Evolutionary conservation across 148 eudicot genomes (phyloP).

Genomic region (Vaccinium darrowii): DNA sequence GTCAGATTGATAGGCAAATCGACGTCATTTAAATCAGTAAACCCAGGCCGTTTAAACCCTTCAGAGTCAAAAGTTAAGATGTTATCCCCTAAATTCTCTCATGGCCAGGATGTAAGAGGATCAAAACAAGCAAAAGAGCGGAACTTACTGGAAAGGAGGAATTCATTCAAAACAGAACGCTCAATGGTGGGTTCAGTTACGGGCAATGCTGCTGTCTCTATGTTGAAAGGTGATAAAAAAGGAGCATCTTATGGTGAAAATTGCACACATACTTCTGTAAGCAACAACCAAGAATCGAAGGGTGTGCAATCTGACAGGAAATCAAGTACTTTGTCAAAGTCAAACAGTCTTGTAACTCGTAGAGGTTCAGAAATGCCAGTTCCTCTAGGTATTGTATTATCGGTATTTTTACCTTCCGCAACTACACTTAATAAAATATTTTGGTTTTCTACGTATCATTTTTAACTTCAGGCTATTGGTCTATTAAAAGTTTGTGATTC

Average conservation of each 20-base stretch:
- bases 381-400: conserved; percentile 34
- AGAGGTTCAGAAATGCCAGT: conserved; percentile 37
- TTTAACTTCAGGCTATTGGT: conserved; percentile 13
- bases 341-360: conserved; percentile 34
- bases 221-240: conserved; percentile 30
- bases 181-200: conserved; percentile 31
- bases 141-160: conserved; percentile 62
- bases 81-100: conserved; percentile 69
- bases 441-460: conserved; percentile 6
- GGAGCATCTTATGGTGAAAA: conserved; percentile 39
- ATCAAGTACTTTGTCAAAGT: conserved; percentile 32
- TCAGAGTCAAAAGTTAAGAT: conserved; percentile 78
- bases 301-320: conserved; percentile 47
- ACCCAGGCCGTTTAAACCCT: conserved; percentile 40
- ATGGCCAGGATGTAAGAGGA: conserved; percentile 57
- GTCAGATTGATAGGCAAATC: conserved; percentile 61
- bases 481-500: not conserved
- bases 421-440: not conserved
- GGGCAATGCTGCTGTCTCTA: conserved; percentile 30
- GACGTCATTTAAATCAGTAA: conserved; percentile 59
- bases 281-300: conserved; percentile 46
- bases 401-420: not conserved
- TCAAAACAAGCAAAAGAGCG: conserved; percentile 53
- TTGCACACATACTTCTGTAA: conserved; percentile 28
- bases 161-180: conserved; percentile 51